These are phyloP conservation scores for Sequoiadendron giganteum DNA, from an alignment of 75 land plant genomes.

Conservation along the genomic window DNA sequence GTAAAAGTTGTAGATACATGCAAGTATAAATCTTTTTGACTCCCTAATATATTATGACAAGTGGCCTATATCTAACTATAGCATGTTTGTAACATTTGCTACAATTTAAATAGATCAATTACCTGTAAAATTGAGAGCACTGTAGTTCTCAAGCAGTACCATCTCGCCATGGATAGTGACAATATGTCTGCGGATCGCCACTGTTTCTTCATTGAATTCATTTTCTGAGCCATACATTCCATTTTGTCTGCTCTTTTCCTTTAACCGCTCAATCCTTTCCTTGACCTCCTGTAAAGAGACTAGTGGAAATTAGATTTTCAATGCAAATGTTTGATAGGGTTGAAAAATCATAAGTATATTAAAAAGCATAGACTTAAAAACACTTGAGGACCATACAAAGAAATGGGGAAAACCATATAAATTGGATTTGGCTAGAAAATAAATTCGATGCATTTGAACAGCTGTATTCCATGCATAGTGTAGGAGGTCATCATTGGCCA, in stretches of 20 bases:
- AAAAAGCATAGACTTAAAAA: not conserved
- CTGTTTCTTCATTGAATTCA: slow-evolving; percentile 70
- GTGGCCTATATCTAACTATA: not conserved
- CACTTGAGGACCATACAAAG: not conserved
- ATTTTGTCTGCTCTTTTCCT: slow-evolving; percentile 31
- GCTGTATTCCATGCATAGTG: not conserved
- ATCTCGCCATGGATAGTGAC: slow-evolving; percentile 86
- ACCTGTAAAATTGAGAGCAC: slow-evolving; percentile 90
- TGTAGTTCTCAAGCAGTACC: slow-evolving; percentile 86
- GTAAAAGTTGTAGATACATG: not conserved
- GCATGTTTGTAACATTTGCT: not conserved
- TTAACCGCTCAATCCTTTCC: slow-evolving; percentile 63
- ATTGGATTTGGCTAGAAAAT: not conserved
- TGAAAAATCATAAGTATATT: not conserved
- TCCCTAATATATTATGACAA: not conserved
- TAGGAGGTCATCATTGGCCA: not conserved
- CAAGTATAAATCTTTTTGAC: not conserved
- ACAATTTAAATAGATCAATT: not conserved
- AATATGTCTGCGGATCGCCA: slow-evolving; percentile 71
- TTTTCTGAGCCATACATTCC: slow-evolving; percentile 41
- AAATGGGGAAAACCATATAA: not conserved
- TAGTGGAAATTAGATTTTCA: not conserved
- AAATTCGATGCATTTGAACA: not conserved
- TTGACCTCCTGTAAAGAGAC: slow-evolving; percentile 52
- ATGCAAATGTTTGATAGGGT: not conserved